Conservation (phyloP, 2,329 filamentous ascomycete genomes). For the Fusarium sp. region DNA sequence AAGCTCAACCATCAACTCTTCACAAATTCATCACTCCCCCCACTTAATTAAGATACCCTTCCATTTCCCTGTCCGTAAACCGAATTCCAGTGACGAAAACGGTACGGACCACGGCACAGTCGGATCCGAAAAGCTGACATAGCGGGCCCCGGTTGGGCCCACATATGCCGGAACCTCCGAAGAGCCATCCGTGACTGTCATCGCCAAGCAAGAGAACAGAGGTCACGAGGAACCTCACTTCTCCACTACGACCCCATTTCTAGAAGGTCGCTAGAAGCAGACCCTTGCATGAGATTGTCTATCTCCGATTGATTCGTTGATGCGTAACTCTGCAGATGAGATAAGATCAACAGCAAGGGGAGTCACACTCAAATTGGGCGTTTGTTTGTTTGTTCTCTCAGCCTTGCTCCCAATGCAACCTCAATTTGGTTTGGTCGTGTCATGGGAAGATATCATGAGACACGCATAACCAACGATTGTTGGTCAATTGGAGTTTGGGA, state of each 20-base stretch:
- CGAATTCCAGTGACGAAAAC: slow-evolving; percentile 29
- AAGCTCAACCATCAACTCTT: neutral
- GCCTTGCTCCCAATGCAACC: slow-evolving; percentile 30
- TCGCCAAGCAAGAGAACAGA: slow-evolving; percentile 27
- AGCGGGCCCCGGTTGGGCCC: neutral
- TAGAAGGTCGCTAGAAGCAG: slow-evolving; percentile 35
- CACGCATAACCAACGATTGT: slow-evolving; percentile 1
- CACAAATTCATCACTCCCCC: slow-evolving; percentile 6
- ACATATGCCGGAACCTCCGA: slow-evolving; percentile 5
- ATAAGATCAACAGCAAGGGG: slow-evolving; percentile 28
- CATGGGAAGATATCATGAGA: slow-evolving; percentile 30
- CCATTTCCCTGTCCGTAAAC: slow-evolving; percentile 8
- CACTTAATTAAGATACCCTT: neutral
- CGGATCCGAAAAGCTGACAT: slow-evolving; percentile 36
- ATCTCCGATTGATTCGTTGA: slow-evolving; percentile 28
- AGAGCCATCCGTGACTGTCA: neutral
- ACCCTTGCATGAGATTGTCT: slow-evolving; percentile 13
- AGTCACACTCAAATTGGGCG: slow-evolving; percentile 25
- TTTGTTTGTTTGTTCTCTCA: slow-evolving; percentile 22
- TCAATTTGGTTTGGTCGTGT: slow-evolving; percentile 22
- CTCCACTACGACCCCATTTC: slow-evolving; percentile 28
- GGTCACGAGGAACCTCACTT: slow-evolving; percentile 19
- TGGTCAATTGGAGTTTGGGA: slow-evolving; percentile 25
- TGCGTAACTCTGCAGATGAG: slow-evolving; percentile 15
- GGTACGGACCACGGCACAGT: slow-evolving; percentile 26